Evolutionary conservation across 2,329 filamentous ascomycete species (phyloP), one percentile per base, ranked within the genome.

Genomic region (Calonectria ilicicola): DNA sequence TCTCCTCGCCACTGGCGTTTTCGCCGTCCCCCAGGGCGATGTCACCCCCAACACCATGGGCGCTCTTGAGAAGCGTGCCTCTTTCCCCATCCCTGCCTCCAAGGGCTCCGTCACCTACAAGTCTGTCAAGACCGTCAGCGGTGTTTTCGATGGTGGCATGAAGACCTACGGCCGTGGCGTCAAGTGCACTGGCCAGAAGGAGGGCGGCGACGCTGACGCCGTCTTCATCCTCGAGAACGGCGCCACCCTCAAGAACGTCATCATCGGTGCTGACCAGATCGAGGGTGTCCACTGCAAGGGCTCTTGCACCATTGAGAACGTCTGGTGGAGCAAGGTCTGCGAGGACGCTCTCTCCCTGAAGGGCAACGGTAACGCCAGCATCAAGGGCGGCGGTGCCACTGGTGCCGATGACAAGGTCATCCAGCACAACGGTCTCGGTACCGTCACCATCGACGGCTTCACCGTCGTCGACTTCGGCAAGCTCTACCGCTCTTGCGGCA

Each of bases 321-420:
- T 88, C 46, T 89, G 87, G 87, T 89, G 87, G 70, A 83, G 85
- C 64, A 84, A 86, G 32, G 86, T 87, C 60, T 87, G 86, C 72
- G 86, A 87, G 68, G 78, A 80, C 14, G 76, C 76, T 62, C 76
- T 78, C 72, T 72, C 69, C 29, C 74, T 78, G 75, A 78, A 77
- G 83, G 84, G 84, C 15, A 80, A 82, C 62, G 81, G 82, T 7
- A 81, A 84, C 2, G 80, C 85, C 47, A 83, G 81, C 74, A 84
- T 87, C 62, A 83, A 82, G 29, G 85, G 84, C 7, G 84, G 84
- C 29, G 84, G 84, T 58, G 84, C 84, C 1, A 81, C 80, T 65
- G 78, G 82, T 46, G 84, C 86, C 15, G 72, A 75, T 0, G 84
- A 85, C 77, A 85, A 85, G 79, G 70, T 74, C 26, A 77, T 85